Base-by-base conservation (phyloP, 768 basidiomycete species). In the Candolleomyces eurysporus region DNA sequence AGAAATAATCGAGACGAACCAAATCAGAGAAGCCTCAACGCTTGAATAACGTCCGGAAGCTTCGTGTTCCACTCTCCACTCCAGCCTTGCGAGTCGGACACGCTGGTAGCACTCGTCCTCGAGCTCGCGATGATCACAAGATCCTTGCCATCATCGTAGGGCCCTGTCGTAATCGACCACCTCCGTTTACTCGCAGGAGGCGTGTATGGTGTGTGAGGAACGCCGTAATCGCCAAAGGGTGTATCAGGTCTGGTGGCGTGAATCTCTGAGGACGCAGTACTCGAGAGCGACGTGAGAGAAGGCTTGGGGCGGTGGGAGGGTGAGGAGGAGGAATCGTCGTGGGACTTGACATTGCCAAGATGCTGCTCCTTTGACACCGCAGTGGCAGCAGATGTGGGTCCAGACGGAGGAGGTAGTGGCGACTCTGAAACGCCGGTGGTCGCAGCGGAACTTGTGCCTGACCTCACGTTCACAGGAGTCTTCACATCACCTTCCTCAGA, bases 61-160 rank as follows among this genome's bases (percentile, higher is more conserved):
- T 26, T 30, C n/a, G 10, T 53, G 26, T 60, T 60, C 59, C 59
- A 60, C 43, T 60, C 40, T 17, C 59, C 59, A n/a, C 39, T 54
- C 59, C 59, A 60, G 17, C 17, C 39, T 2, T 30, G 13, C 42
- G 48, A 40, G 11, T 19, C 19, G 10, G 51, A 22, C 30, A 45
- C 51, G 19, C 19, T 46, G 7, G 17, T 4, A 46, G 17, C 14
- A 17, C 45, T 46, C 17, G 19, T 21, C 45, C 45, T 46, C 45
- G 45, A 46, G 45, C 45, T 46, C 45, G 45, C 45, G 45, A 46
- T 46, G 19, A 46, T 17, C 7, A 46, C 17, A 46, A 46, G 4
- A 36, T 36, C 36, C 36, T 36, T 36, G 45, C 19, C 19, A 46
- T 46, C 45, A 14, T 46, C 45, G 16, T 46, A 46, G 6, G 36